Evolutionary conservation across 1,139 yeast genomes (phyloP).

Genomic region (Candida sp.): DNA sequence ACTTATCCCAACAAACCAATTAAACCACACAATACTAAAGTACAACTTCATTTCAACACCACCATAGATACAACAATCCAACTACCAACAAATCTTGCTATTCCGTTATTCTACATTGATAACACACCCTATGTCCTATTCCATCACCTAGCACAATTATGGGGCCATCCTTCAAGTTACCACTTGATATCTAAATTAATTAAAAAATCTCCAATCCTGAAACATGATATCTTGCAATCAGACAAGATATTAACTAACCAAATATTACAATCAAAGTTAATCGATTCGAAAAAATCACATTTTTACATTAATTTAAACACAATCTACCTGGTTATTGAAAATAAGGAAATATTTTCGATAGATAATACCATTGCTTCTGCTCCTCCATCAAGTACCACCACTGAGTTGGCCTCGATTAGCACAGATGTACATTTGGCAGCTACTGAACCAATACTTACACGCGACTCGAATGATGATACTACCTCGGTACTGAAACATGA

Average conservation of each 20-base stretch:
- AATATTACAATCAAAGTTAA: constrained; percentile 18
- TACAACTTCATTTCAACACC: background rate
- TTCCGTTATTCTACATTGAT: constrained; percentile 8
- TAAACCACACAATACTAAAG: background rate
- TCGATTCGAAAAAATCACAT: constrained; percentile 18
- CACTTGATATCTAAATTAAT: constrained; percentile 30
- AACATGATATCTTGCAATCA: constrained; percentile 19
- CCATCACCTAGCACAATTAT: constrained; percentile 29
- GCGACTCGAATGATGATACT: constrained; percentile 5
- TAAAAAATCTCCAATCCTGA: constrained; percentile 18
- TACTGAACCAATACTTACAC: constrained; percentile 6
- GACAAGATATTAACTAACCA: constrained; percentile 17
- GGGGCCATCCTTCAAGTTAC: constrained; percentile 44
- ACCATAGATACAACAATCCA: too few relatives aligned
- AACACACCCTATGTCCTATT: constrained; percentile 21
- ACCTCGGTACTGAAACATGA: constrained; percentile 1
- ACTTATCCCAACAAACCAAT: background rate
- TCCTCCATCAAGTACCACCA: constrained; percentile 3
- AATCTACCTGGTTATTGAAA: constrained; percentile 14
- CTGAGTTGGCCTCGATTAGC: background rate
- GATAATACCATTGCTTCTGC: background rate
- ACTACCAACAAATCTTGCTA: constrained; percentile 5
- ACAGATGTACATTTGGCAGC: constrained; percentile 3
- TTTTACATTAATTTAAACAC: constrained; percentile 26
- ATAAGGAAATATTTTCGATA: constrained; percentile 10